Conservation (phyloP, 495 filamentous ascomycete species). For the Aspergillus diversus region DNA sequence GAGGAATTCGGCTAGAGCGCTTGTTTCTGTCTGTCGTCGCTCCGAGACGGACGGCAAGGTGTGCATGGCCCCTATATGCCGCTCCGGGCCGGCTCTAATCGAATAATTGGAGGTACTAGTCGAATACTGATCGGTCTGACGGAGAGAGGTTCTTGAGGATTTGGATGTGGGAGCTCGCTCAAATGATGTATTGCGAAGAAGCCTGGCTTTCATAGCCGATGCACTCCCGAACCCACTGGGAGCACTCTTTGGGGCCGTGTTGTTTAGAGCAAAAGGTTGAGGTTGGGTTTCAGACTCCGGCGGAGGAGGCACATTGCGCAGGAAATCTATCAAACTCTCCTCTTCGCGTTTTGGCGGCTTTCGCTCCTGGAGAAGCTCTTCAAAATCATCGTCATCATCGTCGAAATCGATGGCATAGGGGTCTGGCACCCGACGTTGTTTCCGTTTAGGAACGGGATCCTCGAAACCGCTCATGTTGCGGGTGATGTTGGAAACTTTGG, state of each 20-base stretch:
- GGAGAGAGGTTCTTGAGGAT: slow-evolving; percentile 39
- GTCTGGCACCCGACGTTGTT: slow-evolving; percentile 77
- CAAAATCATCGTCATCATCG: slow-evolving; percentile 74
- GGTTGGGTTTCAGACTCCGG: slow-evolving; percentile 58
- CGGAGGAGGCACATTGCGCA: slow-evolving; percentile 73
- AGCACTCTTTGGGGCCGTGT: slow-evolving; percentile 51
- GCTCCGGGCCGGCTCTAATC: slow-evolving; percentile 43
- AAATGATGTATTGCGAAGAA: slow-evolving; percentile 49
- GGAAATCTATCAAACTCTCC: slow-evolving; percentile 84
- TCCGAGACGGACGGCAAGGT: slow-evolving; percentile 29
- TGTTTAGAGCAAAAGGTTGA: slow-evolving; percentile 36
- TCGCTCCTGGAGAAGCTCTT: slow-evolving; percentile 57
- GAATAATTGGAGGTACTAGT: slow-evolving; percentile 41
- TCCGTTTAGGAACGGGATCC: slow-evolving; percentile 53
- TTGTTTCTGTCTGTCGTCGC: slow-evolving; percentile 54
- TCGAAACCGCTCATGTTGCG: slow-evolving; percentile 27
- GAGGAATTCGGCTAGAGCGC: slow-evolving; percentile 80
- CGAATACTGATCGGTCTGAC: slow-evolving; percentile 32
- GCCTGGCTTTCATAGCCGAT: slow-evolving; percentile 64
- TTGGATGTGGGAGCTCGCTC: slow-evolving; percentile 34
- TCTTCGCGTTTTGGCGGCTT: slow-evolving; percentile 52
- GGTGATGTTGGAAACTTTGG: slow-evolving; percentile 19
- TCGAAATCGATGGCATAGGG: slow-evolving; percentile 90
- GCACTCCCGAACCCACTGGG: slow-evolving; percentile 44
- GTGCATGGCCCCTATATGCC: slow-evolving; percentile 33